Percentiles rank a stretch among this genome's conserved stretches.
phyloP scores from a whole-genome alignment of 2,329 filamentous ascomycete species.

The Arthrobotrys megalospora region DNA sequence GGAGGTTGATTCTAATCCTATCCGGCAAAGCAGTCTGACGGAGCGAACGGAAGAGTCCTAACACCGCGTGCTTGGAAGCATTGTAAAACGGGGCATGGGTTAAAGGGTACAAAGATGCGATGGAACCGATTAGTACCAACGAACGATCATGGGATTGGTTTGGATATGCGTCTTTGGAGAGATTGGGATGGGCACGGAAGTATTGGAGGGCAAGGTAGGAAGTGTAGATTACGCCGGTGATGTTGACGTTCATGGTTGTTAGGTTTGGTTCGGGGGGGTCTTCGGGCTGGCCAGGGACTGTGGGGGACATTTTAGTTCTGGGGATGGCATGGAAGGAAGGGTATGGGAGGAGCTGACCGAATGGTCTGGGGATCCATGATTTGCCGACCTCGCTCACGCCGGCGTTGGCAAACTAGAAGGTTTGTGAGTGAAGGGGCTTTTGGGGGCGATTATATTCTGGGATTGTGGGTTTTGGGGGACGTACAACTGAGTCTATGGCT shows the following conservation, averaged over 20 bases:
- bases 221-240: slow-evolving; percentile 77
- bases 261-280: slow-evolving; percentile 71
- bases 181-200: slow-evolving; percentile 69
- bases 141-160: slow-evolving; percentile 71
- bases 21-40: slow-evolving; percentile 67
- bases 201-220: slow-evolving; percentile 76
- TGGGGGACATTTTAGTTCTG: slow-evolving; percentile 33
- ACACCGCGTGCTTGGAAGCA: slow-evolving; percentile 77
- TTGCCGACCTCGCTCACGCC: slow-evolving; percentile 71
- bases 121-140: slow-evolving; percentile 75
- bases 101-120: slow-evolving; percentile 73
- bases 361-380: slow-evolving; percentile 69
- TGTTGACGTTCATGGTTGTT: slow-evolving; percentile 75
- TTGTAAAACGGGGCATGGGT: slow-evolving; percentile 72
- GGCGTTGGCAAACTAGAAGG: slow-evolving; percentile 72
- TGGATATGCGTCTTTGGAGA: slow-evolving; percentile 63
- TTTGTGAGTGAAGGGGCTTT: slow-evolving; percentile 5
- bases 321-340: slow-evolving; percentile 30
- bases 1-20: slow-evolving; percentile 75
- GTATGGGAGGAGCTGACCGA: slow-evolving; percentile 48
- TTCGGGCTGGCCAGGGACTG: slow-evolving; percentile 65
- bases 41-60: slow-evolving; percentile 76
- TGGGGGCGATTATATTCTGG: neutral
- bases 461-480: slow-evolving; percentile 3
- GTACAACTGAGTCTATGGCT: slow-evolving; percentile 61